A percentile compares a stretch with the other conserved stretches of the same genome.
Evolutionary conservation across 148 eudicot species (phyloP).

Genomic region (Nepenthes gracilis): DNA sequence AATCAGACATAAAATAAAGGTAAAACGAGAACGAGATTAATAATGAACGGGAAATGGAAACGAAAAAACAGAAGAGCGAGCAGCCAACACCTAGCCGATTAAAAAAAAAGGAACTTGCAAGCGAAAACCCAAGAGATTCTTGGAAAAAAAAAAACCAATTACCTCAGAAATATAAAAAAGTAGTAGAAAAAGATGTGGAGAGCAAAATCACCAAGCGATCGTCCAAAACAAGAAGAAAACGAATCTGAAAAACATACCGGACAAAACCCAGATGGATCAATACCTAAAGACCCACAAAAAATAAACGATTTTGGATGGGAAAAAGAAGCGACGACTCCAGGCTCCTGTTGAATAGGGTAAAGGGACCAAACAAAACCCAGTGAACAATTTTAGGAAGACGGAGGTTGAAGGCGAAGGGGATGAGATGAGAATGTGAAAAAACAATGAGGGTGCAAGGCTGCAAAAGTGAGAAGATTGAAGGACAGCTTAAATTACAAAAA

Average conservation of each 20-base stretch:
- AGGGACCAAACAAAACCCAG: constrained; percentile 13
- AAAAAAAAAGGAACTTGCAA: neutral
- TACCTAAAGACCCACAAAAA: constrained; percentile 7
- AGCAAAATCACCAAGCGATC: constrained; percentile 7
- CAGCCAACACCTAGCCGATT: no score
- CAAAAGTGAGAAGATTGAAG: neutral
- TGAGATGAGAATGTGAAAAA: constrained; percentile 12
- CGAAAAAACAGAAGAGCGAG: no score
- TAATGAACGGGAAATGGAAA: no score
- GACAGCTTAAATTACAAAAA: constrained; percentile 11
- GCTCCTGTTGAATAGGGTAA: neutral
- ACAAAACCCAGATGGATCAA: constrained; percentile 22
- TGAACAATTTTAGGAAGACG: constrained; percentile 14
- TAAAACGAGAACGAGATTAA: neutral
- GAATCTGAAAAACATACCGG: constrained; percentile 8
- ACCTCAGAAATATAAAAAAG: no score
- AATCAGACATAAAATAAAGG: neutral
- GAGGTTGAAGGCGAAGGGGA: constrained; percentile 14
- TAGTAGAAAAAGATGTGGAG: neutral
- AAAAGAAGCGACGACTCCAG: neutral
- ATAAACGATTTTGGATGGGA: constrained; percentile 6
- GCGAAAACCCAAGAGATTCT: neutral
- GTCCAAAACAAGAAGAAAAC: constrained; percentile 2
- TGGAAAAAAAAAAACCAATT: neutral
- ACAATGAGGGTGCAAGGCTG: constrained; percentile 6